Evolutionary conservation across 495 filamentous ascomycete genomes (phyloP), one percentile per base, ranked within the genome.

Genomic region (Rusavskia elegans): DNA sequence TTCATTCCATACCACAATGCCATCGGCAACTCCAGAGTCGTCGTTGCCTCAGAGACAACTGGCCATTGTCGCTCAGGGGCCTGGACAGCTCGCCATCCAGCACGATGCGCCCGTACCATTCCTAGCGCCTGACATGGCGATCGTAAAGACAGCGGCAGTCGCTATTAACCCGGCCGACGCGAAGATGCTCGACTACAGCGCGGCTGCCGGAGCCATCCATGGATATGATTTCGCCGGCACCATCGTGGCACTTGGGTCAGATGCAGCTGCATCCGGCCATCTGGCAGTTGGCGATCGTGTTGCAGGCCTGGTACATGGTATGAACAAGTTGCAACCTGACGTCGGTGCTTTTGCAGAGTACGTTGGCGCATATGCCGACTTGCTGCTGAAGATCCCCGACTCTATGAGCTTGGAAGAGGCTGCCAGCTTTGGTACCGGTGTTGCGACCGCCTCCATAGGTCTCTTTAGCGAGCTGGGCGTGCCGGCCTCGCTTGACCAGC

Each of bases 151-250:
- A 35, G 62, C 51, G 50, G 67, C 66, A 2, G 68, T 72, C 6
- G 65, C 68, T 1, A 53, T 75, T 20, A 75, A 73, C 49, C 67
- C 69, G 0, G 61, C 52, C 11, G 69, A 73, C 52, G 62, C 58
- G 51, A 74, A 74, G 50, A 65, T 68, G 53, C 53, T 63, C 29
- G 61, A 61, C 37, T 57, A 57, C 27, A 57, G 61, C 38, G 38
- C 64, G 0, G 45, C 39, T 8, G 45, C 51, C 1, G 69, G 69
- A 0, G 60, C 58, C 7, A 57, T 61, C n/a, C 53, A 58, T 45
- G 70, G 70, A 1, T 67, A 57, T 52, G 71, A 74, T 51, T 72
- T 68, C 44, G 59, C 67, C 11, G 71, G 70, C 4, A 54, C 55
- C 5, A 50, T 73, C 13, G 65, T 67, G 20, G 59, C 61, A n/a